Percentiles rank a stretch among this genome's conserved stretches.
These are phyloP conservation scores for Sphagnurus paluster DNA, from an alignment of 1,284 basidiomycete species.

Conservation along the genomic window DNA sequence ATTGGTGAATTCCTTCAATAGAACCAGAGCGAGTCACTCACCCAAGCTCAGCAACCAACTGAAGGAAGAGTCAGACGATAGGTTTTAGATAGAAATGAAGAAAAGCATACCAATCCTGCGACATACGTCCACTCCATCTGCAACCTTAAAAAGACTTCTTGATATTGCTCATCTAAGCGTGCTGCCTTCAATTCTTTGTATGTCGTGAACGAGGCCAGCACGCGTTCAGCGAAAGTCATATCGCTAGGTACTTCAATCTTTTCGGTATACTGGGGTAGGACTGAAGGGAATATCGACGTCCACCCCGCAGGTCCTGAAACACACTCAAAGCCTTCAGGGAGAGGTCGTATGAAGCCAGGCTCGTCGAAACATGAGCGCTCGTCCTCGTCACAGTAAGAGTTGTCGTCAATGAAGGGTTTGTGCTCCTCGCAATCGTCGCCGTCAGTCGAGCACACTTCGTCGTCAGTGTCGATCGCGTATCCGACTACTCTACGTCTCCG, in stretches of 20 bases:
- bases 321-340: neutral
- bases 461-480: conserved; percentile 28
- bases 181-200: conserved; percentile 56
- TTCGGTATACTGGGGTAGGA: conserved; percentile 43
- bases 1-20: too few relatives aligned
- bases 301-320: neutral
- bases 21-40: conserved; percentile 25
- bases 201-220: conserved; percentile 51
- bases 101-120: conserved; percentile 39
- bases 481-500: conserved; percentile 19
- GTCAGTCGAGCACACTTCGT: conserved; percentile 25
- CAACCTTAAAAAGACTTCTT: conserved; percentile 41
- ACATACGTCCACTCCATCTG: conserved; percentile 54
- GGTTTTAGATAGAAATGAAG: neutral
- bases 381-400: neutral
- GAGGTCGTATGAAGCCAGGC: conserved; percentile 11
- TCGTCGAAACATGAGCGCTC: conserved; percentile 6
- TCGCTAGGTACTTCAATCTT: conserved; percentile 30
- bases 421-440: conserved; percentile 17
- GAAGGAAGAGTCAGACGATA: neutral
- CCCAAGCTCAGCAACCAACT: conserved; percentile 56
- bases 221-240: conserved; percentile 35
- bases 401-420: conserved; percentile 21
- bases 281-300: conserved; percentile 21
- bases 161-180: conserved; percentile 46